A percentile compares a stretch with the other conserved stretches of the same genome.
phyloP scores from a whole-genome alignment of 148 eudicot genomes.

The Chenopodium quinoa region DNA sequence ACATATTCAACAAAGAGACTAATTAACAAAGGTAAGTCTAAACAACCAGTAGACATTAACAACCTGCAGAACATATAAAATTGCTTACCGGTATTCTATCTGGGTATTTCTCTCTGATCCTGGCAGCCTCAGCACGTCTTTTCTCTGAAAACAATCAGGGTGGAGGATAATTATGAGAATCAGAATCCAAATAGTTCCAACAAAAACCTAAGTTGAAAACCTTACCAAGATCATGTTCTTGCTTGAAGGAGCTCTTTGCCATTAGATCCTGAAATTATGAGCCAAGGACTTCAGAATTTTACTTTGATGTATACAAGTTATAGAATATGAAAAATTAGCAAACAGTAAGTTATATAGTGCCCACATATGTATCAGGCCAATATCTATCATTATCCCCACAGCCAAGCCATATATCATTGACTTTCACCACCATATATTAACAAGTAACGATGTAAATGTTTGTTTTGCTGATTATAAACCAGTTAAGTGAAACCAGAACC shows the following conservation, averaged over 20 bases:
- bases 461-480: background rate
- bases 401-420: background rate
- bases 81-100: conserved; percentile 83
- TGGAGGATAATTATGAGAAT: background rate
- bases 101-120: conserved; percentile 85
- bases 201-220: background rate
- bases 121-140: conserved; percentile 80
- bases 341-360: background rate
- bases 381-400: background rate
- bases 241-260: conserved; percentile 84
- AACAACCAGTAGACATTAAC: background rate
- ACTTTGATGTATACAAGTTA: background rate
- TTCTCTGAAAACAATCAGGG: conserved; percentile 48
- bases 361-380: background rate
- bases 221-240: conserved; percentile 77
- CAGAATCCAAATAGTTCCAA: background rate
- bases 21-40: background rate
- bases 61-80: background rate
- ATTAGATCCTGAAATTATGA: conserved; percentile 39
- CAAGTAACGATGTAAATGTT: background rate
- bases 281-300: background rate
- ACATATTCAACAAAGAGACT: background rate
- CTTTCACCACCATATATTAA: too few relatives aligned
- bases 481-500: background rate
- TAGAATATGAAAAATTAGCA: background rate